Evolutionary conservation across 2,329 filamentous ascomycete genomes (phyloP), one percentile per base, ranked within the genome.

Genomic region (Myriangium duriaei): DNA sequence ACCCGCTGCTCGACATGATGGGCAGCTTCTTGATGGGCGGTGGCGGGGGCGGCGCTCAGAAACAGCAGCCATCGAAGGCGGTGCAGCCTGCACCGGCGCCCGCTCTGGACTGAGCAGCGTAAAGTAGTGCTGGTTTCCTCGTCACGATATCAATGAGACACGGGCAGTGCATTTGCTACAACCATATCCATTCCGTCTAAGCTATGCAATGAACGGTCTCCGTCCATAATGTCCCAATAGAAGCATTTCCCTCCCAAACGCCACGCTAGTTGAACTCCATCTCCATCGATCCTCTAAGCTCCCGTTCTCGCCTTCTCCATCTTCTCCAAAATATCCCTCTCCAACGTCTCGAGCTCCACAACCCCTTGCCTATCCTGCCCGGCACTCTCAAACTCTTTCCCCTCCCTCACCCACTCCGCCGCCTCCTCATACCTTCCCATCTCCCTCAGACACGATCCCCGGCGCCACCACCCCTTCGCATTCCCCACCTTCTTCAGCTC

Each of bases 1-100:
- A 96, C 59, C 87, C 87, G 3, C 67, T 98, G 59, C 76, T 96
- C 61, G 91, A 98, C 57, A 96, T 98, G 87, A 92, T 98, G 82
- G 87, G 86, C 33, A 87, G 77, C 45, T 75, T 98, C 69, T 82
- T 98, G 53, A 87, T 87, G 34, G 85, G 85, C 13, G 79, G 76
- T 5, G 72, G 69, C 16, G 68, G 67, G 35, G 68, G 65, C 12
- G 72, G 70, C n/a, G 68, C 59, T 16, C 46, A 50, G 35, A 54
- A 52, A 45, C 54, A 60, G 46, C 55, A 61, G 45, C 58, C 65
- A 41, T 69, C 62, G 54, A 65, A 59, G 47, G 63, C 68, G 24
- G 64, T 66, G 40, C 61, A 60, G 19, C 59, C 59, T n/a, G 45
- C 54, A 13, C 51, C 53, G 11, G 53, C 53, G 15, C 54, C 53